Percentiles rank a stretch among this genome's conserved stretches.
Evolutionary conservation across 148 eudicot species (phyloP).

Genomic region (Rheum nobile): DNA sequence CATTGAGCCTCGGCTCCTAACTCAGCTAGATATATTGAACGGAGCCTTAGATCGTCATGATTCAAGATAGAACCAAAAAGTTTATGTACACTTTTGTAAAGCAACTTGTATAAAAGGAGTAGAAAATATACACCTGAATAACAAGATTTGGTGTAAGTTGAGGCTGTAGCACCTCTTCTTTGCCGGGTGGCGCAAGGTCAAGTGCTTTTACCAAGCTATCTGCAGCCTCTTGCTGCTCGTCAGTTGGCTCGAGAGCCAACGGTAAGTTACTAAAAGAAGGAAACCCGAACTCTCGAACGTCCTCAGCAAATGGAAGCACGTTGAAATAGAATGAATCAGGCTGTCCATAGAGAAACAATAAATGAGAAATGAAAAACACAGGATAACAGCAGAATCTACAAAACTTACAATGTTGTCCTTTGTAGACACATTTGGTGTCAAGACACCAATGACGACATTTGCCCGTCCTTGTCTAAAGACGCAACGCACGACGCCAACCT

Average conservation of each 20-base stretch:
- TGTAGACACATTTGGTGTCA: slow-evolving; percentile 74
- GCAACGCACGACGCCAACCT: slow-evolving; percentile 87
- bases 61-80: no score
- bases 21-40: no score
- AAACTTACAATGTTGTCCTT: slow-evolving; percentile 61
- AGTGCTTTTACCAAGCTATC: slow-evolving; percentile 56
- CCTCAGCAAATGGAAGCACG: slow-evolving; percentile 91
- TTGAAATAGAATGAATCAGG: slow-evolving; percentile 96
- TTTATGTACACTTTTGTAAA: no score
- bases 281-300: slow-evolving; percentile 91
- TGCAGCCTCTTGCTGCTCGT: slow-evolving; percentile 74
- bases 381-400: neutral
- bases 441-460: slow-evolving; percentile 75
- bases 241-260: slow-evolving; percentile 57
- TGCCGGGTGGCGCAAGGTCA: no score
- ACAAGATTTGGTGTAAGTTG: no score
- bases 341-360: slow-evolving; percentile 31
- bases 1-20: no score
- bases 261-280: slow-evolving; percentile 84
- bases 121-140: no score
- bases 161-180: no score
- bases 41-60: no score
- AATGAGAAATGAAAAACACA: slow-evolving; percentile 4
- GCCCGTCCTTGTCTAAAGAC: slow-evolving; percentile 95
- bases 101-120: no score